Base-by-base conservation (phyloP, 805 yeast species). In the Cyberlindnera japonica region DNA sequence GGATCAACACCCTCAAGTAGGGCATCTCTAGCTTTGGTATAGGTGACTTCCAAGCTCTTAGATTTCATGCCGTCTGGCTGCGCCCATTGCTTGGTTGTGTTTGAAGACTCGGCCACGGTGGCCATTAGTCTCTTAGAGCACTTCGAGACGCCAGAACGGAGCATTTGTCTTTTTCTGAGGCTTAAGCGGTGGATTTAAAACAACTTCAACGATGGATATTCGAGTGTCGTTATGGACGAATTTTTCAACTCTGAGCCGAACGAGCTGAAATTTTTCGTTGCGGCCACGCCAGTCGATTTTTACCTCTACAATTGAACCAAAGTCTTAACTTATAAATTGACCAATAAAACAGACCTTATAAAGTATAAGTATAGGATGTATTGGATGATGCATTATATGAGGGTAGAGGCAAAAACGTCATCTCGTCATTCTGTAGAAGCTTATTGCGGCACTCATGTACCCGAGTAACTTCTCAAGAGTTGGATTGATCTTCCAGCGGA, bases 1-100 rank as follows among this genome's bases (percentile, higher is more conserved):
- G 42, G 34, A 11, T 64, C 49, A 13, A 55, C 54, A 10, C 71
- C 72, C 21, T 62, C 49, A 25, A 68, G 48, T 7, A 69, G 44
- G 27, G 62, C 54, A 20, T 55, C 42, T 49, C 59, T 64, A 24
- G 46, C 40, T 17, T 33, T 41, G 6, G 35, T 35, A 16, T 47
- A 41, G 7, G 24, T 31, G 20, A 49, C 34, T 29, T 59, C 55
- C 31, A 67, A 48, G 21, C 65, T 52, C 14, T 43, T 13, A 7
- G 38, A 13, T 13, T 29, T 10, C 13, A 8, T 19, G 9, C 18
- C 19, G 15, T 41, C 18, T 3, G 35, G 34, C 15, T 27, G 18
- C 7, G 49, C 44, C 49, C 49, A 45, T 31, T 34, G 33, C 40
- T 45, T 45, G 13, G 44, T 15, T 14, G 41, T 32, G 17, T 20